phyloP scores from a whole-genome alignment of 371 early-diverging fungal genomes.

The Apophysomyces variabilis region DNA sequence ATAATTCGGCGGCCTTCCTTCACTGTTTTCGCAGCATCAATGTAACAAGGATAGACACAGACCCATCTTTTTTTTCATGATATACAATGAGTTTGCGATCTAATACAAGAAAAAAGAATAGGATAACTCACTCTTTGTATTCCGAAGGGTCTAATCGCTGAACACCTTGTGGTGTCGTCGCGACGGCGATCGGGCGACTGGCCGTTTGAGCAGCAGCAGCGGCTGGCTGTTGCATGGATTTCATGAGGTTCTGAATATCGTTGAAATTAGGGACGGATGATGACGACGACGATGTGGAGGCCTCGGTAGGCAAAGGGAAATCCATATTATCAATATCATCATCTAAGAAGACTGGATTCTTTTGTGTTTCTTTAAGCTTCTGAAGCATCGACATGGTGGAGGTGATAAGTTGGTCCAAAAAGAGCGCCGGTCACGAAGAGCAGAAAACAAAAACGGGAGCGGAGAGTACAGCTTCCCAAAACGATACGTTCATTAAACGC shows the following conservation, averaged over 20 bases:
- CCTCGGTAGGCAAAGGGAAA: constrained; percentile 59
- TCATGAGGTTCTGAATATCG: constrained; percentile 37
- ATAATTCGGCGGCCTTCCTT: constrained; percentile 59
- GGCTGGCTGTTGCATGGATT: constrained; percentile 11
- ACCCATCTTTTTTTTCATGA: constrained; percentile 52
- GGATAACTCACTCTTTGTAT: constrained; percentile 42
- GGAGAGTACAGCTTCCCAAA: background rate
- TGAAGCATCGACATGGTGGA: constrained; percentile 47
- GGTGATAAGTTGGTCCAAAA: background rate
- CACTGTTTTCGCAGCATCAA: constrained; percentile 58
- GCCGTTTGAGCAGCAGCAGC: constrained; percentile 13
- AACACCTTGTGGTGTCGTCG: constrained; percentile 39
- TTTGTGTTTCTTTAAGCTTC: constrained; percentile 46
- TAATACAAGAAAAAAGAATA: background rate
- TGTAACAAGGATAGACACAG: constrained; percentile 70
- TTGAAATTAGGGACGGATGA: constrained; percentile 38
- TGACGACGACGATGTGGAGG: background rate
- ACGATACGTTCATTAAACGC: too few species aligned
- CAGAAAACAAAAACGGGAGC: background rate
- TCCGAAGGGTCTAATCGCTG: constrained; percentile 43
- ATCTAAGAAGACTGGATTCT: constrained; percentile 49
- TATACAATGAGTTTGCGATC: background rate
- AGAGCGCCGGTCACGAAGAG: background rate
- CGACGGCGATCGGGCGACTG: constrained; percentile 32
- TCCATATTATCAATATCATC: constrained; percentile 72